Evolutionary conservation across 1,139 yeast genomes (phyloP).

Genomic region (Spathaspora sp.): DNA sequence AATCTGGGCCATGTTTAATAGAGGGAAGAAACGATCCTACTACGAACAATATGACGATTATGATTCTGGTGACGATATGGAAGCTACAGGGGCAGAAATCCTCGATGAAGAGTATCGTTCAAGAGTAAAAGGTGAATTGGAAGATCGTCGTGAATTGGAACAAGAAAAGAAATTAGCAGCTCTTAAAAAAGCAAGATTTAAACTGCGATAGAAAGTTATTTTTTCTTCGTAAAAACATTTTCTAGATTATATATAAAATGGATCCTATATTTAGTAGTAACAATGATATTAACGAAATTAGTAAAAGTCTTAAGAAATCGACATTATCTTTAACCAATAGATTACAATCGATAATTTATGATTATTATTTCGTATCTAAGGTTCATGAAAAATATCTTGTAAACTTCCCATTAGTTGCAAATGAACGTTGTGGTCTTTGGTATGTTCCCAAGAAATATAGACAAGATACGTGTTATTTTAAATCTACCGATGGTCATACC

Average conservation of each 20-base stretch:
- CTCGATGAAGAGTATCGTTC: slow-evolving; percentile 77
- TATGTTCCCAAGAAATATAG: slow-evolving; percentile 45
- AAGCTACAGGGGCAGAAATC: slow-evolving; percentile 88
- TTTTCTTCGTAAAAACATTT: not conserved
- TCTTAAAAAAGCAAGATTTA: slow-evolving; percentile 24
- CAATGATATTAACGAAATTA: slow-evolving; percentile 23
- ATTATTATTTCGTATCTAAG: slow-evolving; percentile 37
- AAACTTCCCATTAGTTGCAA: slow-evolving; percentile 54
- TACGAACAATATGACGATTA: slow-evolving; percentile 54
- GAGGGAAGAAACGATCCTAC: slow-evolving; percentile 53
- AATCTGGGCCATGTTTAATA: slow-evolving; percentile 83
- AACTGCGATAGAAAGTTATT: not conserved
- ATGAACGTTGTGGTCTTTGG: slow-evolving; percentile 90
- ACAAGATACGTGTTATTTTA: slow-evolving; percentile 38
- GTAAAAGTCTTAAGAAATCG: slow-evolving; percentile 49
- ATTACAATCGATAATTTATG: slow-evolving; percentile 67
- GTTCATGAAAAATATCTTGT: slow-evolving; percentile 12
- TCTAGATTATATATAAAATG: slow-evolving; percentile 1
- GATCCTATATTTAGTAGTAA: slow-evolving; percentile 12
- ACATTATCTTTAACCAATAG: slow-evolving; percentile 59
- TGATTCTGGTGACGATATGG: slow-evolving; percentile 78
- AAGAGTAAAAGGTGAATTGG: slow-evolving; percentile 55
- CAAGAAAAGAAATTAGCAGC: slow-evolving; percentile 51
- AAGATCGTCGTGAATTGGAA: slow-evolving; percentile 62
- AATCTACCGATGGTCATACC: slow-evolving; percentile 89